These are phyloP conservation scores for Zygosaccharomyces gambellarensis DNA, from an alignment of 805 yeast genomes.

Conservation along the genomic window DNA sequence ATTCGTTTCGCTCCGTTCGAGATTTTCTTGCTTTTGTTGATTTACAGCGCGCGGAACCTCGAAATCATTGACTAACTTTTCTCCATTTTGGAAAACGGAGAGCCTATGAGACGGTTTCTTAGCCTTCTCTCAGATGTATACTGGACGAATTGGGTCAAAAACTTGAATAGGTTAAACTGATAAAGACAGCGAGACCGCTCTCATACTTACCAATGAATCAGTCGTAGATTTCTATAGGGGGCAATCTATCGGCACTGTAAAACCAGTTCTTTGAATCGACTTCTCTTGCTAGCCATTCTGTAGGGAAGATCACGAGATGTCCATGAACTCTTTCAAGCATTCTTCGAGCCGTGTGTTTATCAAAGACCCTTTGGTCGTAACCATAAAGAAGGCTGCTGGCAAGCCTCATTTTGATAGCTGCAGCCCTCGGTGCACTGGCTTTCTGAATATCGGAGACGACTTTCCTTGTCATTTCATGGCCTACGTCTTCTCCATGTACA, in stretches of 20 bases:
- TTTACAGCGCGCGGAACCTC: background rate
- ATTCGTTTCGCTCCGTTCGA: background rate
- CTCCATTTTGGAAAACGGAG: background rate
- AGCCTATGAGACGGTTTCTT: background rate
- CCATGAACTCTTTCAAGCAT: constrained; percentile 73
- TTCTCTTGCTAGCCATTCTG: constrained; percentile 84
- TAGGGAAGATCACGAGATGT: constrained; percentile 84
- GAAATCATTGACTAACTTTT: background rate
- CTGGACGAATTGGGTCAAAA: background rate
- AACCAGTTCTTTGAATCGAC: constrained; percentile 93
- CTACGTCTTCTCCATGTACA: constrained; percentile 4
- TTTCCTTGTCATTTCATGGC: background rate
- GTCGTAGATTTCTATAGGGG: constrained; percentile 92
- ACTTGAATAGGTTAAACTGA: background rate
- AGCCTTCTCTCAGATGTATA: background rate
- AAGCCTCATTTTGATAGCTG: constrained; percentile 29
- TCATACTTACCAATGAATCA: constrained; percentile 24
- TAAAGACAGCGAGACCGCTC: background rate
- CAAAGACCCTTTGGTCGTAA: constrained; percentile 49
- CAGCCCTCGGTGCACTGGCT: constrained; percentile 12
- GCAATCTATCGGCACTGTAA: constrained; percentile 85
- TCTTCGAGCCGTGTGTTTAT: constrained; percentile 70
- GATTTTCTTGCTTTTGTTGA: background rate
- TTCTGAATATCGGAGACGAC: background rate
- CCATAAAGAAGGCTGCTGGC: constrained; percentile 32